phyloP scores from a whole-genome alignment of 208 protist species.

The Kentomonas sorsogonicus region DNA sequence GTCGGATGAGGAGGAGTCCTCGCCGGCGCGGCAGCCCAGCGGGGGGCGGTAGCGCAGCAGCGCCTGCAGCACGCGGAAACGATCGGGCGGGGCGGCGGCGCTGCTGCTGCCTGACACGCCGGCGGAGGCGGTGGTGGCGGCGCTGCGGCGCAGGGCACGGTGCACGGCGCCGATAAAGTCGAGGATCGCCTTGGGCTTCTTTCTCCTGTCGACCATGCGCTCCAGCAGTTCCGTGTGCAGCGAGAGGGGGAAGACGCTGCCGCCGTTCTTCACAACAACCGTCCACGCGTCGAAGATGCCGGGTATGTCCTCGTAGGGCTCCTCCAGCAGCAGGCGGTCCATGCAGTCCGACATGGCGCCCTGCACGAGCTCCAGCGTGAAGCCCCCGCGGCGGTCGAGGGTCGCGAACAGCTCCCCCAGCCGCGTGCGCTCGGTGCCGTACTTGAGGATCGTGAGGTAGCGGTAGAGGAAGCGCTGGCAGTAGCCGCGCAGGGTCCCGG shows the following conservation, averaged over 20 bases:
- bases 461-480: constrained; percentile 51
- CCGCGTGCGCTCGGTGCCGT: constrained; percentile 55
- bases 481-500: constrained; percentile 43
- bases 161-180: not conserved
- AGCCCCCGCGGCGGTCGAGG: constrained; percentile 32
- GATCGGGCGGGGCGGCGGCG: too few species aligned
- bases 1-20: too few species aligned
- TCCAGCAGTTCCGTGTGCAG: too few species aligned
- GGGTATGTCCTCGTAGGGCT: constrained; percentile 12
- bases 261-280: not conserved
- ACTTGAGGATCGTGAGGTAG: constrained; percentile 67
- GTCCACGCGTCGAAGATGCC: constrained; percentile 6
- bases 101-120: too few species aligned
- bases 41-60: constrained; percentile 69
- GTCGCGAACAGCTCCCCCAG: constrained; percentile 77
- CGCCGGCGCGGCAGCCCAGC: constrained; percentile 30
- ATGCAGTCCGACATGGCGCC: constrained; percentile 14
- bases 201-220: too few species aligned
- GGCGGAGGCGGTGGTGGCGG: not conserved
- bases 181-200: too few species aligned
- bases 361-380: constrained; percentile 39
- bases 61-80: constrained; percentile 74
- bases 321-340: constrained; percentile 16
- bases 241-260: not conserved
- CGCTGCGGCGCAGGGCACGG: not conserved